Conservation (phyloP, 2,329 filamentous ascomycete species). For the Aureobasidium namibiae region DNA sequence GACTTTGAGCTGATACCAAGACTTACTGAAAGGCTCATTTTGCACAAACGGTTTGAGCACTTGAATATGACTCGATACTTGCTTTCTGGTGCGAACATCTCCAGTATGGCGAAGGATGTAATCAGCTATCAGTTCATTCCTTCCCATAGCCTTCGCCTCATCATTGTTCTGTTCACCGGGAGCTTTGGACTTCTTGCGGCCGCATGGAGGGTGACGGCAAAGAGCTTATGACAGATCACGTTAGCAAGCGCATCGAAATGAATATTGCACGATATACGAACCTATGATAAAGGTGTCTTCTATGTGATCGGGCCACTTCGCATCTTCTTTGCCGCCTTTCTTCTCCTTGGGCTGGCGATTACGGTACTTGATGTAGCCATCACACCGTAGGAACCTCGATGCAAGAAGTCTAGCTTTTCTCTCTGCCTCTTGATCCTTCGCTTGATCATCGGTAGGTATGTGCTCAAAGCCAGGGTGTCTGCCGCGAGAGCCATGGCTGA, state of each 20-base stretch:
- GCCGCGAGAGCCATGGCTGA: background rate
- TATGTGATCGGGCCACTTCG: slow-evolving; percentile 41
- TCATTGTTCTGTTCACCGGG: slow-evolving; percentile 15
- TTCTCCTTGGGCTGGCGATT: slow-evolving; percentile 30
- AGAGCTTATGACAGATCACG: slow-evolving; percentile 28
- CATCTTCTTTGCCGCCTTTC: slow-evolving; percentile 22
- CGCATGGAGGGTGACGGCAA: slow-evolving; percentile 51
- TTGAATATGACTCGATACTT: slow-evolving; percentile 58
- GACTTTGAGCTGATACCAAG: background rate
- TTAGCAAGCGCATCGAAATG: slow-evolving; percentile 11
- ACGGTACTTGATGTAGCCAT: slow-evolving; percentile 40
- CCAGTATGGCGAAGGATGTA: slow-evolving; percentile 50
- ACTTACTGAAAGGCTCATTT: slow-evolving; percentile 35
- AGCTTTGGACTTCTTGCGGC: slow-evolving; percentile 38
- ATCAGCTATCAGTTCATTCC: slow-evolving; percentile 54
- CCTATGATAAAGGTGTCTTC: slow-evolving; percentile 42
- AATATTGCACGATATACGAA: slow-evolving; percentile 19
- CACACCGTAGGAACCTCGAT: slow-evolving; percentile 25
- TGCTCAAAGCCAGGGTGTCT: background rate
- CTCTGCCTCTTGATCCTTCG: slow-evolving; percentile 14
- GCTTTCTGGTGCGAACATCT: slow-evolving; percentile 45
- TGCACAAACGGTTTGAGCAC: slow-evolving; percentile 50
- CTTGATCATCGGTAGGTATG: slow-evolving; percentile 6
- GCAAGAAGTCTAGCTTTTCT: slow-evolving; percentile 20
- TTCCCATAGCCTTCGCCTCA: slow-evolving; percentile 45